Evolutionary conservation across 345 rosid species (phyloP).

Genomic region (Euphorbia lathyris): DNA sequence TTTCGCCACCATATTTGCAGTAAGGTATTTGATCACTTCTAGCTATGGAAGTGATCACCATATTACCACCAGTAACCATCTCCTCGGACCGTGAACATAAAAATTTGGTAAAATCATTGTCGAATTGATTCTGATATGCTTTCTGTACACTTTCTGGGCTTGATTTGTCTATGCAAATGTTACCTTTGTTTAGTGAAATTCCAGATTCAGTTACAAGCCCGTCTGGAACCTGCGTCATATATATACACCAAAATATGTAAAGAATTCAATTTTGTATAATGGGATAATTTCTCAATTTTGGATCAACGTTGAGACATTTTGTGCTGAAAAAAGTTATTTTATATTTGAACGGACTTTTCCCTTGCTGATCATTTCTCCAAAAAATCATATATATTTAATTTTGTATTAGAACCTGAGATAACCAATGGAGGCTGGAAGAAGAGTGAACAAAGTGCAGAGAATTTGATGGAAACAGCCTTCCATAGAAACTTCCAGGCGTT

Average conservation of each 20-base stretch:
- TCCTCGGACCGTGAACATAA: conserved; percentile 40
- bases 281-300: no score
- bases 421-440: background rate
- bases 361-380: no score
- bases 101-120: conserved; percentile 43
- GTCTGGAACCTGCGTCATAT: background rate
- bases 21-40: no score
- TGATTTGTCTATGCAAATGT: conserved; percentile 24
- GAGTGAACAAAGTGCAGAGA: background rate
- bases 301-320: no score
- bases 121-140: conserved; percentile 43
- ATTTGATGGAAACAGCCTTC: background rate
- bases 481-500: background rate
- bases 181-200: conserved; percentile 4
- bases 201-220: background rate
- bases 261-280: no score
- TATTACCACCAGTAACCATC: conserved; percentile 9
- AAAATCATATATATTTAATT: conserved; percentile 3
- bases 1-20: conserved; percentile 37
- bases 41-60: background rate
- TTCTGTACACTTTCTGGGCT: conserved; percentile 34
- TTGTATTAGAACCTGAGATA: conserved; percentile 23
- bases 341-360: no score
- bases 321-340: no score
- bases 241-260: no score